Conservation (phyloP, 2,329 filamentous ascomycete species). For the Verticillium nubilum region DNA sequence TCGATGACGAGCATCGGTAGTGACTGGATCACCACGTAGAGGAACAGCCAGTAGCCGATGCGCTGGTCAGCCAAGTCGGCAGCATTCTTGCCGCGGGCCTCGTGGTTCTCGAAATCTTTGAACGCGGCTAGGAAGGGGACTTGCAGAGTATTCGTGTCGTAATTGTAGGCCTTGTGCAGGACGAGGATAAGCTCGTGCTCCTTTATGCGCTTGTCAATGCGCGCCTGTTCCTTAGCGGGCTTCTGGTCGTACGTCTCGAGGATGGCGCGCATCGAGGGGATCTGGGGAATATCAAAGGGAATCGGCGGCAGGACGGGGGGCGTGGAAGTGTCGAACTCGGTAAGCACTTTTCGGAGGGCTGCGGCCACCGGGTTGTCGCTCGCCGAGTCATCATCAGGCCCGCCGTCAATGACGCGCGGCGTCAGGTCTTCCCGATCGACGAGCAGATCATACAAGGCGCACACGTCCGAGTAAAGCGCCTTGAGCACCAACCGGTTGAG, state of each 20-base stretch:
- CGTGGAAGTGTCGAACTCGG: constrained; percentile 83
- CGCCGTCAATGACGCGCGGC: constrained; percentile 66
- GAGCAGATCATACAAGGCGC: constrained; percentile 79
- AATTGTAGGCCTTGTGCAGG: constrained; percentile 77
- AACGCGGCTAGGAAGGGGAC: constrained; percentile 65
- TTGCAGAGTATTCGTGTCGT: constrained; percentile 55
- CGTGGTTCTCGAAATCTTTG: constrained; percentile 64
- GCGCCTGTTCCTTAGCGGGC: constrained; percentile 68
- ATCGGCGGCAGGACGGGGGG: constrained; percentile 88
- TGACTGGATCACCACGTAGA: constrained; percentile 72
- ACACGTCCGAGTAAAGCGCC: constrained; percentile 80
- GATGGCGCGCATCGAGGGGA: constrained; percentile 65
- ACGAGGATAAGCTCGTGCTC: constrained; percentile 72
- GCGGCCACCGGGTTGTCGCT: constrained; percentile 56
- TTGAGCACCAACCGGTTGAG: constrained; percentile 79
- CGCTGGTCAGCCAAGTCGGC: constrained; percentile 67
- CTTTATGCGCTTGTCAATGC: constrained; percentile 67
- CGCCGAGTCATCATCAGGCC: constrained; percentile 42
- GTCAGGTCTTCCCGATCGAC: constrained; percentile 77
- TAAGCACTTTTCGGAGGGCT: constrained; percentile 72
- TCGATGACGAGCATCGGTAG: constrained; percentile 75
- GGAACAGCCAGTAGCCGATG: constrained; percentile 74
- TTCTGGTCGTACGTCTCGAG: constrained; percentile 59
- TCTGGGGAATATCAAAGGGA: constrained; percentile 78
- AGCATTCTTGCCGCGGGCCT: constrained; percentile 57